Conservation (phyloP, 345 rosid genomes). For the Brassica juncea region DNA sequence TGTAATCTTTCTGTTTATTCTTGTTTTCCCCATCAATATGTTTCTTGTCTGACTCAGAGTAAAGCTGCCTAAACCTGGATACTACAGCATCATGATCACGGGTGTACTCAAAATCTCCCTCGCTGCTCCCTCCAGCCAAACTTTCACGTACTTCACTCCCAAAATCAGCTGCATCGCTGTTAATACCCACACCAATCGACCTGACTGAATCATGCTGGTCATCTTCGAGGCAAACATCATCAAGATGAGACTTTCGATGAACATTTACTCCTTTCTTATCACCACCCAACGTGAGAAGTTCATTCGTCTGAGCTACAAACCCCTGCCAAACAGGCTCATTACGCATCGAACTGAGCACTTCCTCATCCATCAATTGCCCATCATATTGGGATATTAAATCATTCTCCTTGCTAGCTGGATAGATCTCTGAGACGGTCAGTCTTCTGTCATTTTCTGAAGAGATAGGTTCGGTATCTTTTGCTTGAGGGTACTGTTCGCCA, state of each 20-base stretch:
- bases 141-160: conserved; percentile 92
- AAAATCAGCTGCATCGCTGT: conserved; percentile 90
- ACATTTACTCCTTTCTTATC: conserved; percentile 57
- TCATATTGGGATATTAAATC: conserved; percentile 78
- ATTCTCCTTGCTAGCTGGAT: conserved; percentile 55
- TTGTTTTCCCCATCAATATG: conserved; percentile 48
- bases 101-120: conserved; percentile 79
- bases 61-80: conserved; percentile 54
- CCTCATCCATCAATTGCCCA: conserved; percentile 84
- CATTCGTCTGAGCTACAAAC: conserved; percentile 85
- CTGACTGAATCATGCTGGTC: conserved; percentile 93
- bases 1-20: conserved; percentile 54
- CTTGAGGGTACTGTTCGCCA: conserved; percentile 74
- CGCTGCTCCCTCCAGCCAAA: conserved; percentile 89
- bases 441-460: conserved; percentile 78
- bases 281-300: conserved; percentile 64
- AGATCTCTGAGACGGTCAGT: conserved; percentile 63
- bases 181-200: conserved; percentile 96
- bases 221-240: conserved; percentile 73
- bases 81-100: conserved; percentile 61
- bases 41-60: conserved; percentile 56
- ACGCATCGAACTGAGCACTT: conserved; percentile 74
- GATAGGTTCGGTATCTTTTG: conserved; percentile 63
- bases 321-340: conserved; percentile 97
- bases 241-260: conserved; percentile 55